phyloP scores from a whole-genome alignment of 2,329 filamentous ascomycete species.

The Alternaria postmessia region DNA sequence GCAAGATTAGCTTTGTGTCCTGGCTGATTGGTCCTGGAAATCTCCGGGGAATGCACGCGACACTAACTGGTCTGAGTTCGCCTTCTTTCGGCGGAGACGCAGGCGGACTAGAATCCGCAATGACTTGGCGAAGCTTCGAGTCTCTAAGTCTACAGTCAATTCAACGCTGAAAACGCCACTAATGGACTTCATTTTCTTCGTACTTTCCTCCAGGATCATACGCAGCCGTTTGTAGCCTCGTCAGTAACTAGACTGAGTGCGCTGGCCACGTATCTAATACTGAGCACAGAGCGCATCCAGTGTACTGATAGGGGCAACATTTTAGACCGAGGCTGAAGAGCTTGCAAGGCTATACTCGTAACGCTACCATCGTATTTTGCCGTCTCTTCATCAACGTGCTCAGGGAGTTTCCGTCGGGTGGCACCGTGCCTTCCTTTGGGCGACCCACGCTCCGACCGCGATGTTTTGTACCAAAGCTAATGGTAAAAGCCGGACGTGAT shows the following conservation, averaged over 20 bases:
- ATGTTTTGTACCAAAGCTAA: not conserved
- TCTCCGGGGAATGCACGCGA: not conserved
- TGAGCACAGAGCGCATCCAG: not conserved
- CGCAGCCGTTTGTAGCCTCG: not conserved
- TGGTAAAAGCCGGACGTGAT: not conserved
- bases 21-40: constrained; percentile 2
- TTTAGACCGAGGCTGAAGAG: not conserved
- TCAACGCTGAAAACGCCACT: not conserved
- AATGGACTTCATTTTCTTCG: no score
- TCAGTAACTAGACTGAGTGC: not conserved
- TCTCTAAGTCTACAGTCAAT: not conserved
- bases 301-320: not conserved
- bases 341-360: not conserved
- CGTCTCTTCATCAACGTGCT: not conserved
- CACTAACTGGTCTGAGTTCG: not conserved
- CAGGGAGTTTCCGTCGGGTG: not conserved
- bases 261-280: not conserved
- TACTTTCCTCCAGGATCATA: rapidly evolving
- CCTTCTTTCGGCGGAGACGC: not conserved
- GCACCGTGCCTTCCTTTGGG: not conserved
- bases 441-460: not conserved
- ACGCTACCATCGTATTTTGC: not conserved
- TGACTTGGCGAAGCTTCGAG: not conserved
- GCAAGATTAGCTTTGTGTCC: not conserved
- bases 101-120: not conserved